phyloP scores from a whole-genome alignment of 371 early-diverging fungal genomes.

The Apophysomyces elegans region DNA sequence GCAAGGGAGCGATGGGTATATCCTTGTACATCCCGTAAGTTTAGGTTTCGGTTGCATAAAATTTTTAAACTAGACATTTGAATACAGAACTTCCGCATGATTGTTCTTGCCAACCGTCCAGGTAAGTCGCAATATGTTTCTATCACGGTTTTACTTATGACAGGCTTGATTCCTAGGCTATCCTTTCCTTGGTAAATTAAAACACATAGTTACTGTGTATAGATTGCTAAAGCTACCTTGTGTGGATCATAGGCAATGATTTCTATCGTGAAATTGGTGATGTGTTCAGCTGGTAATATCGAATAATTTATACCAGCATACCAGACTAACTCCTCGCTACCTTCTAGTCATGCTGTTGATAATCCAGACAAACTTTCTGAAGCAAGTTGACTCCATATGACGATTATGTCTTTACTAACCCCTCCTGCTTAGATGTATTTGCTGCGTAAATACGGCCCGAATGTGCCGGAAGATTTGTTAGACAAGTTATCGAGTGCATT shows the following conservation, averaged over 20 bases:
- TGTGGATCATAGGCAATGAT: slow-evolving; percentile 77
- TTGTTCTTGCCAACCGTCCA: slow-evolving; percentile 88
- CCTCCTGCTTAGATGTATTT: slow-evolving; percentile 51
- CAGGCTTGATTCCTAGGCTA: slow-evolving; percentile 23
- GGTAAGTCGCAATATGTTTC: slow-evolving; percentile 35
- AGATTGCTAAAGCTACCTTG: background rate
- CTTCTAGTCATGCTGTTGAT: slow-evolving; percentile 72
- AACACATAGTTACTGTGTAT: background rate
- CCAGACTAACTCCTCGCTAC: too few species aligned
- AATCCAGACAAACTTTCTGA: slow-evolving; percentile 83
- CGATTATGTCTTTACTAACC: background rate
- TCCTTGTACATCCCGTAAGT: slow-evolving; percentile 64
- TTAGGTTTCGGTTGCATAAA: background rate
- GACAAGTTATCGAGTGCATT: slow-evolving; percentile 73
- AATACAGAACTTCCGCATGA: slow-evolving; percentile 72
- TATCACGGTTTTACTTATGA: background rate
- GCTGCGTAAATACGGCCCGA: slow-evolving; percentile 75
- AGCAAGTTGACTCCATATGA: slow-evolving; percentile 9
- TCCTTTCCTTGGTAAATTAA: slow-evolving; percentile 38
- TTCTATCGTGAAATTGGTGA: slow-evolving; percentile 86
- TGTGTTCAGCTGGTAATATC: slow-evolving; percentile 63
- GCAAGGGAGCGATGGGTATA: slow-evolving; percentile 43
- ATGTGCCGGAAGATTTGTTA: slow-evolving; percentile 71
- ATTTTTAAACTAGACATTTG: background rate
- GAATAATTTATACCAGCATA: background rate